These are phyloP conservation scores for Alternaria ethzedia DNA, from an alignment of 2,329 filamentous ascomycete species.

Conservation along the genomic window DNA sequence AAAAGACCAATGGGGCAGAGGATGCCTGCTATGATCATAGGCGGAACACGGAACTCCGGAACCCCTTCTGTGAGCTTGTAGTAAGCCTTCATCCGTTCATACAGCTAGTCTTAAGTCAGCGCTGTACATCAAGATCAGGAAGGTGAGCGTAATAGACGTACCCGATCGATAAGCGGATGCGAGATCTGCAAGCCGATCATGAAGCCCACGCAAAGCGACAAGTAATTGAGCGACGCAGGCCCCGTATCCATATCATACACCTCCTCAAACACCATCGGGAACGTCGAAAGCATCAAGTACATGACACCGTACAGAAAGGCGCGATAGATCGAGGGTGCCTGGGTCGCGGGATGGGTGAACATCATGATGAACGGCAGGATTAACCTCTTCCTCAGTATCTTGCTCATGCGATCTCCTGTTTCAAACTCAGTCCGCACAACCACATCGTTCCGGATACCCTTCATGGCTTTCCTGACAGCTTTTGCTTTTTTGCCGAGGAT, in stretches of 20 bases:
- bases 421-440: slow-evolving; percentile 50
- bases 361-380: slow-evolving; percentile 58
- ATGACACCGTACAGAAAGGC: slow-evolving; percentile 67
- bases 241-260: slow-evolving; percentile 63
- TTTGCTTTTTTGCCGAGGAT: slow-evolving; percentile 55
- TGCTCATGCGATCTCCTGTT: slow-evolving; percentile 33
- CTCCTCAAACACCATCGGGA: slow-evolving; percentile 62
- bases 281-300: slow-evolving; percentile 69
- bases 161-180: slow-evolving; percentile 55
- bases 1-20: slow-evolving; percentile 57
- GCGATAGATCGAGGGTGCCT: slow-evolving; percentile 60
- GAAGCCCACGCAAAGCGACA: slow-evolving; percentile 67
- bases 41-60: slow-evolving; percentile 56
- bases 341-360: slow-evolving; percentile 65
- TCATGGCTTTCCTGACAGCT: slow-evolving; percentile 54
- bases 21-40: slow-evolving; percentile 62
- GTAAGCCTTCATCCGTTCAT: slow-evolving; percentile 29
- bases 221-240: slow-evolving; percentile 67
- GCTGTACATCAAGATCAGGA: background rate
- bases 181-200: slow-evolving; percentile 52
- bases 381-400: slow-evolving; percentile 34
- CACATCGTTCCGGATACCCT: slow-evolving; percentile 22
- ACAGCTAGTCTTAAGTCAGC: slow-evolving; percentile 20
- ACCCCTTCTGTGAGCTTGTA: slow-evolving; percentile 40
- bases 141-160: slow-evolving; percentile 9